Percentiles rank a stretch among this genome's conserved stretches.
These are phyloP conservation scores for Linum lewisii DNA, from an alignment of 345 rosid species.

Conservation along the genomic window DNA sequence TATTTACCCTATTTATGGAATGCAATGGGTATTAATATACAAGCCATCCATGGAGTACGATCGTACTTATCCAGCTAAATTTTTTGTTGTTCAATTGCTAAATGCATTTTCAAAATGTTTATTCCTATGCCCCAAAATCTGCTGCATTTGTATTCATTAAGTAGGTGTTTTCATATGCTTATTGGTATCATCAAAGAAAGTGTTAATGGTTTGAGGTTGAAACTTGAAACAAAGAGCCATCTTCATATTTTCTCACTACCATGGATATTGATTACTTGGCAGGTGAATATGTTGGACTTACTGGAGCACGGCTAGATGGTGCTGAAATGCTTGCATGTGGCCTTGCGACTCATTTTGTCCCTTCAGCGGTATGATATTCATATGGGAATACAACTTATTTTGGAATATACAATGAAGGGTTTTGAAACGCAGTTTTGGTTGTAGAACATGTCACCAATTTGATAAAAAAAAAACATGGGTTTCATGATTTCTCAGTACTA, in stretches of 20 bases:
- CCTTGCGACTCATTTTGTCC: slow-evolving; percentile 82
- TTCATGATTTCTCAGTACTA: background rate
- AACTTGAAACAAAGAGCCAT: background rate
- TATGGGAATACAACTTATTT: background rate
- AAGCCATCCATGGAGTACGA: background rate
- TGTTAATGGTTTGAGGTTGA: background rate
- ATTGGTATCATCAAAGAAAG: background rate
- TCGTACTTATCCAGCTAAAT: background rate
- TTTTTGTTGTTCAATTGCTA: background rate
- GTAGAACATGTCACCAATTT: background rate
- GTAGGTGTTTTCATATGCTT: too few relatives aligned
- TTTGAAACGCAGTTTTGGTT: slow-evolving; percentile 7
- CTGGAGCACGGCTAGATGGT: slow-evolving; percentile 73
- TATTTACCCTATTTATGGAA: too few relatives aligned
- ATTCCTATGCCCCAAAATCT: background rate
- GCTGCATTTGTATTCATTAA: background rate
- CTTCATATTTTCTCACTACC: background rate
- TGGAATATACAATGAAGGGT: background rate
- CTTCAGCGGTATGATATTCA: slow-evolving; percentile 40
- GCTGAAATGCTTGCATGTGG: slow-evolving; percentile 85
- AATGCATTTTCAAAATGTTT: background rate
- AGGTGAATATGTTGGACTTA: slow-evolving; percentile 80
- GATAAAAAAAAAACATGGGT: background rate
- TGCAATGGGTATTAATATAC: background rate
- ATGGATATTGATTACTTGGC: background rate